Conservation (phyloP, 2,329 filamentous ascomycete genomes). For the Triangularia verruculosa region DNA sequence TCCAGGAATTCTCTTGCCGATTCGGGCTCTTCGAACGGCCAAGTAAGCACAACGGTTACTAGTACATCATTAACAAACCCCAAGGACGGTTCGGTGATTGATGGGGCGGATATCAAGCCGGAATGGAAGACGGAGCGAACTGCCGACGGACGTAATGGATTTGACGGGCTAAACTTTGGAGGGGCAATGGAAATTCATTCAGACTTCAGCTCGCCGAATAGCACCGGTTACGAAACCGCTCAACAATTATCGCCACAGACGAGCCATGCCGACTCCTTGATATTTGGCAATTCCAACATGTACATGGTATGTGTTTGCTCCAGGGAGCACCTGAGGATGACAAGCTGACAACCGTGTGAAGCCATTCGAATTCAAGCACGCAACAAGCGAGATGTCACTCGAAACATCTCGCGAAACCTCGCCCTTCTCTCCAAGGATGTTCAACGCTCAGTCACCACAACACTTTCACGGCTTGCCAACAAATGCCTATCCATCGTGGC, state of each 20-base stretch:
- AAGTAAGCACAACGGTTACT: not conserved
- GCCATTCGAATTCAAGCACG: not conserved
- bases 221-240: not conserved
- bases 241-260: not conserved
- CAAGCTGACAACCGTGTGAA: not conserved
- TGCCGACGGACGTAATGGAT: not conserved
- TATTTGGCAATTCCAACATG: not conserved
- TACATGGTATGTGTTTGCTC: not conserved
- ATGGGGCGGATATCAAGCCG: not conserved
- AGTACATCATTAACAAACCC: not conserved
- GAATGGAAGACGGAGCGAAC: not conserved
- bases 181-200: not conserved
- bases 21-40: not conserved
- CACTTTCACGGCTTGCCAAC: not conserved
- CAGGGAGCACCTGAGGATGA: not conserved
- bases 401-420: not conserved
- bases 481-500: not conserved
- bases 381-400: not conserved
- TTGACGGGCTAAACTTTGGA: not conserved
- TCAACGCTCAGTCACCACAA: not conserved
- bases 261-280: not conserved
- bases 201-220: not conserved
- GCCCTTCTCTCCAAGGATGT: not conserved
- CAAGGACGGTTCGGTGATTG: not conserved
- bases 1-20: not conserved